These are phyloP conservation scores for Hansfordia pulvinata DNA, from an alignment of 2,329 filamentous ascomycete genomes.

Conservation along the genomic window DNA sequence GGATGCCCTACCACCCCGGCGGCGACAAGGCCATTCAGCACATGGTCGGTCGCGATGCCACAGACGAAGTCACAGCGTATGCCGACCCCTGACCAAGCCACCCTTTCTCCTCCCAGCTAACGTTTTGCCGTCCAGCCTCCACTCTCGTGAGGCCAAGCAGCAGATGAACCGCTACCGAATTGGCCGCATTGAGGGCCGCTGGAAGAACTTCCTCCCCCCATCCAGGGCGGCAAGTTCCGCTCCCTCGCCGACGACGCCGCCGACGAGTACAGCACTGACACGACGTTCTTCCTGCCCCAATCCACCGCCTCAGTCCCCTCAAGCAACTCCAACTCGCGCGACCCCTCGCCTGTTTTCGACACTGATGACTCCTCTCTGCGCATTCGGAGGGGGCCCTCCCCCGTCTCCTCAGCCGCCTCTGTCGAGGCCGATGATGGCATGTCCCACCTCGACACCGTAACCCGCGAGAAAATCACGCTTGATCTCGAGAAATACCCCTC, in stretches of 20 bases:
- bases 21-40: conserved; percentile 84
- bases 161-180: conserved; percentile 76
- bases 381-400: conserved; percentile 23
- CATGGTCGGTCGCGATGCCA: conserved; percentile 88
- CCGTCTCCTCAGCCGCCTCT: conserved; percentile 46
- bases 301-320: conserved; percentile 20
- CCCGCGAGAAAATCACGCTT: conserved; percentile 59
- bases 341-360: conserved; percentile 37
- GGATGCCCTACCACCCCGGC: conserved; percentile 82
- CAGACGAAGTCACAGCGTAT: conserved; percentile 85
- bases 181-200: conserved; percentile 65
- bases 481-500: conserved; percentile 73
- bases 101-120: conserved; percentile 3
- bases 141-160: conserved; percentile 62
- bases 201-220: conserved; percentile 80
- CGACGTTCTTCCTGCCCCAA: conserved; percentile 8
- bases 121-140: conserved; percentile 42
- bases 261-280: conserved; percentile 15
- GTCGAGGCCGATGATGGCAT: conserved; percentile 36
- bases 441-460: conserved; percentile 59
- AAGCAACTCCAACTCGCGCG: conserved; percentile 38
- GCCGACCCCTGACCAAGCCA: conserved; percentile 18
- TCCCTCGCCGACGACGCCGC: conserved; percentile 22
- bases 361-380: conserved; percentile 14
- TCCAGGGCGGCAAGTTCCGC: conserved; percentile 75